A percentile compares a stretch with the other conserved stretches of the same genome.
These are phyloP conservation scores for Rhizomucor pusillus DNA, from an alignment of 371 early-diverging fungal genomes.

Conservation along the genomic window DNA sequence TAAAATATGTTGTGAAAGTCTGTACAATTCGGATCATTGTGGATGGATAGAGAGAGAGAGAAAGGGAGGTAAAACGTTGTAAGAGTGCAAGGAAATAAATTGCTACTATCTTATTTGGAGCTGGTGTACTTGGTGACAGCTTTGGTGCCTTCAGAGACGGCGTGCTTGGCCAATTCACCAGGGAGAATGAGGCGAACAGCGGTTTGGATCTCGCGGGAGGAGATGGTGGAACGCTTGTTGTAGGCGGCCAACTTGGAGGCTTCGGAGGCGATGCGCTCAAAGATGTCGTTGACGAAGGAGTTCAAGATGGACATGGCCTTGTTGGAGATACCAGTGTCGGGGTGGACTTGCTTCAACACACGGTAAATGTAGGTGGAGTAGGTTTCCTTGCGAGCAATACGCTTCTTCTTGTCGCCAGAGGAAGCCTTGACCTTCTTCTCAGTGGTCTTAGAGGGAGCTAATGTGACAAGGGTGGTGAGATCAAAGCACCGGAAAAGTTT, in stretches of 20 bases:
- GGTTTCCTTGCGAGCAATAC: slow-evolving; percentile 79
- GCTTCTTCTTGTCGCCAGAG: slow-evolving; percentile 55
- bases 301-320: slow-evolving; percentile 98
- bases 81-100: slow-evolving; percentile 6
- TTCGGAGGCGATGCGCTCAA: slow-evolving; percentile 89
- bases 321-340: slow-evolving; percentile 97
- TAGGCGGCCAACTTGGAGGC: slow-evolving; percentile 92
- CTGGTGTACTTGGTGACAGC: slow-evolving; percentile 96
- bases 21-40: slow-evolving; percentile 2
- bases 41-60: slow-evolving; percentile 6
- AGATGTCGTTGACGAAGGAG: slow-evolving; percentile 98
- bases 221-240: slow-evolving; percentile 95
- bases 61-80: slow-evolving; percentile 3
- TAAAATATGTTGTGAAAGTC: slow-evolving; percentile 17
- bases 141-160: slow-evolving; percentile 98
- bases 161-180: slow-evolving; percentile 97
- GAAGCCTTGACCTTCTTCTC: slow-evolving; percentile 46
- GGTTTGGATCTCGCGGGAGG: slow-evolving; percentile 95
- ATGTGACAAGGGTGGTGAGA: neutral
- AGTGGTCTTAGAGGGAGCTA: slow-evolving; percentile 65
- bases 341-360: slow-evolving; percentile 97
- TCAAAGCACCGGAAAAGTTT: neutral
- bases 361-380: slow-evolving; percentile 96
- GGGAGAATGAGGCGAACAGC: slow-evolving; percentile 93
- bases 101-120: slow-evolving; percentile 54